Conservation (phyloP, 2,329 filamentous ascomycete genomes). For the Trichoderma sp. region DNA sequence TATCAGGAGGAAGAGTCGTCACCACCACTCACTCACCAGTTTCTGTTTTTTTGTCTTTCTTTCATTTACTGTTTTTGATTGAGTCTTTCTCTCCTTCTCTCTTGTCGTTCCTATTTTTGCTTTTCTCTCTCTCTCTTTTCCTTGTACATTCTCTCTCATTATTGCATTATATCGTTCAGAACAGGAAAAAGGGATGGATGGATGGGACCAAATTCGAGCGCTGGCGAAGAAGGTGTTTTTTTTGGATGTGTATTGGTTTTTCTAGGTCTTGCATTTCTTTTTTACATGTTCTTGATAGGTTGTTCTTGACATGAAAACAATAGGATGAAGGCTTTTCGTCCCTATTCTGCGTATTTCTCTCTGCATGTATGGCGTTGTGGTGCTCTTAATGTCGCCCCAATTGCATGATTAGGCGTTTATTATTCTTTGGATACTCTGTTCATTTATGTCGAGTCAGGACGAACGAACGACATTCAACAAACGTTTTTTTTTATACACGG, state of each 20-base stretch:
- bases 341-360: neutral
- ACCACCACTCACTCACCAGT: neutral
- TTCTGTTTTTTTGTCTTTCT: neutral
- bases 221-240: conserved; percentile 28
- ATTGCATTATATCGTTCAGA: neutral
- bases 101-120: neutral
- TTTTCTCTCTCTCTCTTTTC: neutral
- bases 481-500: too few species aligned
- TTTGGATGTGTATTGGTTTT: conserved; percentile 5
- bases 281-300: conserved; percentile 2
- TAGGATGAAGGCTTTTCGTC: neutral
- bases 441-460: neutral
- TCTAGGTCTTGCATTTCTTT: neutral
- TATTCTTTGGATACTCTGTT: neutral
- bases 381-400: neutral
- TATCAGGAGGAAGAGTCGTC: neutral
- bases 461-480: too few species aligned
- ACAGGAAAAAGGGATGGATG: neutral
- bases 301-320: neutral
- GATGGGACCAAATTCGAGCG: conserved; percentile 10
- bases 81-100: neutral
- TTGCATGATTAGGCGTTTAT: neutral
- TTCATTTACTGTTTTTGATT: neutral
- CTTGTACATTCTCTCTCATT: neutral
- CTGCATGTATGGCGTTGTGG: neutral